Percentiles rank a stretch among this genome's conserved stretches.
These are phyloP conservation scores for Neonothopanus nambi DNA, from an alignment of 1,284 basidiomycete genomes.

Conservation along the genomic window DNA sequence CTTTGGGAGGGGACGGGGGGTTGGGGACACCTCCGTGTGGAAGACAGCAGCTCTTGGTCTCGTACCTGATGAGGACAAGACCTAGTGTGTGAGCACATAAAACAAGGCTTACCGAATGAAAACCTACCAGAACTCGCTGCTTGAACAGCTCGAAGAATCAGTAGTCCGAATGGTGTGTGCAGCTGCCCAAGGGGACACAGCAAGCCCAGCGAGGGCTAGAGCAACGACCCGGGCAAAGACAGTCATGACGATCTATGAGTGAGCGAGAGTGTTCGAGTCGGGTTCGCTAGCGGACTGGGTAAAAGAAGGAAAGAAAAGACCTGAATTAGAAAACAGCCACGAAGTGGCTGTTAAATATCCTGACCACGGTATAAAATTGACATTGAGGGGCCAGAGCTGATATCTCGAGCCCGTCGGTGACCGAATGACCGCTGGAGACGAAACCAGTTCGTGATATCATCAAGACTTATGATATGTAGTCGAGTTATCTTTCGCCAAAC, in stretches of 20 bases:
- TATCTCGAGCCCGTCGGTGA: no score
- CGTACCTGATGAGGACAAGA: slow-evolving; percentile 36
- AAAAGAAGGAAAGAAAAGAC: no score
- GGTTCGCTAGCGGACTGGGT: no score
- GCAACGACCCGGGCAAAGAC: slow-evolving; percentile 11
- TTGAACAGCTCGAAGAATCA: slow-evolving; percentile 22
- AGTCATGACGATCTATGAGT: slow-evolving; percentile 12
- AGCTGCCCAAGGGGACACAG: slow-evolving; percentile 26
- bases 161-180: slow-evolving; percentile 16
- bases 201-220: slow-evolving; percentile 6
- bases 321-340: no score
- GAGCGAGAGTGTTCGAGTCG: not conserved
- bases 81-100: slow-evolving; percentile 6
- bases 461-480: no score
- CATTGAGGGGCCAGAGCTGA: no score
- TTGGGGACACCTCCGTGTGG: slow-evolving; percentile 46
- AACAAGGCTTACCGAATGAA: slow-evolving; percentile 4
- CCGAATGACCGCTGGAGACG: no score
- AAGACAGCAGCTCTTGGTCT: slow-evolving; percentile 47
- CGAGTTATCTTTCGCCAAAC: no score
- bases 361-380: no score
- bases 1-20: slow-evolving; percentile 46
- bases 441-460: no score
- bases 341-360: no score
- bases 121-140: slow-evolving; percentile 45